These are phyloP conservation scores for Lactarius akahatsu DNA, from an alignment of 768 basidiomycete genomes.

Conservation along the genomic window DNA sequence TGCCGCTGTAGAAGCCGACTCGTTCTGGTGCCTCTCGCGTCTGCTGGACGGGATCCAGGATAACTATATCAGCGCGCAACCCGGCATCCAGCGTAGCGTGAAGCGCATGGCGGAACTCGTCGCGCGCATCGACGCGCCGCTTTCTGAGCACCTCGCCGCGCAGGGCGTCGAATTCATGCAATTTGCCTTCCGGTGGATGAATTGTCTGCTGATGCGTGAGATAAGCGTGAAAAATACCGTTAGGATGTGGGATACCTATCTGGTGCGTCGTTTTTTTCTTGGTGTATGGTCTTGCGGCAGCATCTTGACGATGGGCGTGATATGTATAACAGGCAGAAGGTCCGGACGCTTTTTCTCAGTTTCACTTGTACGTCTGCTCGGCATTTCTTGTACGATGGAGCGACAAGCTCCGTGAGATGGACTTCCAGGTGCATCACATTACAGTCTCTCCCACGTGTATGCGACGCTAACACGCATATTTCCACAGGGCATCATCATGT, in stretches of 20 bases:
- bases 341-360: slow-evolving; percentile 96
- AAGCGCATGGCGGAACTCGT: slow-evolving; percentile 93
- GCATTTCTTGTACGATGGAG: slow-evolving; percentile 97
- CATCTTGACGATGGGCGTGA: not conserved
- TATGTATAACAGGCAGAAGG: slow-evolving; percentile 76
- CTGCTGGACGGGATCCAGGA: slow-evolving; percentile 97
- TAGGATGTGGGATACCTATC: slow-evolving; percentile 99
- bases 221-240: slow-evolving; percentile 96
- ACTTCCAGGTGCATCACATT: slow-evolving; percentile 80
- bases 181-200: slow-evolving; percentile 99
- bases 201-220: slow-evolving; percentile 96
- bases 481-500: slow-evolving; percentile 95
- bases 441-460: not conserved
- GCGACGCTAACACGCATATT: not conserved
- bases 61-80: slow-evolving; percentile 96
- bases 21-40: slow-evolving; percentile 97
- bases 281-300: slow-evolving; percentile 6
- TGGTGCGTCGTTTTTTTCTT: slow-evolving; percentile 53
- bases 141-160: slow-evolving; percentile 80
- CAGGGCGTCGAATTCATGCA: slow-evolving; percentile 99
- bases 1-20: slow-evolving; percentile 91
- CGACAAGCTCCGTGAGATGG: slow-evolving; percentile 90
- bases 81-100: slow-evolving; percentile 93
- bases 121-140: slow-evolving; percentile 82
- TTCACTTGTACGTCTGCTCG: slow-evolving; percentile 97